These are phyloP conservation scores for Avena eriantha DNA, from an alignment of 176 grass and related monocot genomes.

Conservation along the genomic window DNA sequence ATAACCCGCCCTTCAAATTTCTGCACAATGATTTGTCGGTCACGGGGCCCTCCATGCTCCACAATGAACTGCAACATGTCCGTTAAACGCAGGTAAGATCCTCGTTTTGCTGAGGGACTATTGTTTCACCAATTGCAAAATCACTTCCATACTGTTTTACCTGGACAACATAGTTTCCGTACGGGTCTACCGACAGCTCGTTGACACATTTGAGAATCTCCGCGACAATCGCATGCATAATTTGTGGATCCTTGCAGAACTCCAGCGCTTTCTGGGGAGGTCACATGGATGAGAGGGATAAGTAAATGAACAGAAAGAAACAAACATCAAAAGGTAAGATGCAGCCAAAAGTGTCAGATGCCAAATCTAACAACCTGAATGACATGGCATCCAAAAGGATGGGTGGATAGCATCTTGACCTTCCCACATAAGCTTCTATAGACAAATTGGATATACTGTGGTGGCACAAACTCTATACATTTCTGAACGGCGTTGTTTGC, in stretches of 20 bases:
- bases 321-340: background rate
- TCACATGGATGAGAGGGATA: background rate
- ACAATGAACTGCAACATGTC: conserved; percentile 43
- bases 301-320: background rate
- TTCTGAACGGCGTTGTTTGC: conserved; percentile 66
- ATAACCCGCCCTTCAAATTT: conserved; percentile 44
- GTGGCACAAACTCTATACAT: conserved; percentile 62
- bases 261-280: conserved; percentile 53
- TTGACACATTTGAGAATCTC: conserved; percentile 45
- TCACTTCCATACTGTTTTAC: conserved; percentile 10
- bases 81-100: background rate
- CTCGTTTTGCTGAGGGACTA: background rate
- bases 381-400: conserved; percentile 57
- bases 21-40: conserved; percentile 37
- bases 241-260: conserved; percentile 41
- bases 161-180: conserved; percentile 69
- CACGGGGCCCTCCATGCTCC: conserved; percentile 47
- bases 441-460: conserved; percentile 46
- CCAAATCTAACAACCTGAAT: conserved; percentile 52
- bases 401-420: conserved; percentile 39
- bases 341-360: background rate
- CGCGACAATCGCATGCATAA: conserved; percentile 15
- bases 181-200: conserved; percentile 42
- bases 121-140: background rate
- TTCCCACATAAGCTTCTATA: conserved; percentile 39